phyloP scores from a whole-genome alignment of 2,329 filamentous ascomycete species.

The Nemania sp. region DNA sequence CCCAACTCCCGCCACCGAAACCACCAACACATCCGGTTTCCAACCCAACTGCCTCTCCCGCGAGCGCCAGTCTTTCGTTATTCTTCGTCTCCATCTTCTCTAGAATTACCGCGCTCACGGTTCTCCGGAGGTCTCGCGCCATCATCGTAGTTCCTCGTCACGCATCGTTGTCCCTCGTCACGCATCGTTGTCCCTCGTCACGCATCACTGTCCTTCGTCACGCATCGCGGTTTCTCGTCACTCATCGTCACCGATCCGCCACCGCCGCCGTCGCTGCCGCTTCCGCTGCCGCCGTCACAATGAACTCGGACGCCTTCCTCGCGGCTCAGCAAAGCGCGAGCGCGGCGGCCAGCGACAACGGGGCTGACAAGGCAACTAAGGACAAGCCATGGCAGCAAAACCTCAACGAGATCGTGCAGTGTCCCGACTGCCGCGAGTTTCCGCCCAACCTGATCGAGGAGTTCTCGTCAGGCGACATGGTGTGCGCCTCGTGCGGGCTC shows the following conservation, averaged over 20 bases:
- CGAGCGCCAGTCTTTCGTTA: too few species aligned
- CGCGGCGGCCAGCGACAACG: slow-evolving; percentile 28
- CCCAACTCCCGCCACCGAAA: background rate
- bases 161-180: background rate
- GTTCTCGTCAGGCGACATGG: slow-evolving; percentile 87
- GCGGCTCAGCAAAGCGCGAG: slow-evolving; percentile 41
- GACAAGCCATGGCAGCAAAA: slow-evolving; percentile 71
- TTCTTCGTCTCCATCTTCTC: too few species aligned
- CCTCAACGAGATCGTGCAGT: slow-evolving; percentile 81
- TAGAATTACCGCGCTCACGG: background rate
- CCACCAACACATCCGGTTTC: too few species aligned
- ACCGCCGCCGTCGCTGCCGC: slow-evolving; percentile 19
- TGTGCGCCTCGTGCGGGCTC: slow-evolving; percentile 88
- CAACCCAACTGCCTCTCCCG: too few species aligned
- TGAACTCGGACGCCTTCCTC: slow-evolving; percentile 42
- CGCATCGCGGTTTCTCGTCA: background rate
- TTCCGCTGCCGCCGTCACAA: slow-evolving; percentile 14
- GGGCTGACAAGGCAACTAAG: slow-evolving; percentile 25
- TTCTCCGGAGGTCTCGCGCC: background rate
- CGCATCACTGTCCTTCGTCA: background rate
- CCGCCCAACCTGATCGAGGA: slow-evolving; percentile 95
- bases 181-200: background rate
- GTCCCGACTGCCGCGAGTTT: slow-evolving; percentile 85
- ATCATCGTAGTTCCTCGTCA: background rate
- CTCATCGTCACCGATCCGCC: background rate